phyloP scores from a whole-genome alignment of 1,139 yeast species.

The Cylindricascospora bacillispora region DNA sequence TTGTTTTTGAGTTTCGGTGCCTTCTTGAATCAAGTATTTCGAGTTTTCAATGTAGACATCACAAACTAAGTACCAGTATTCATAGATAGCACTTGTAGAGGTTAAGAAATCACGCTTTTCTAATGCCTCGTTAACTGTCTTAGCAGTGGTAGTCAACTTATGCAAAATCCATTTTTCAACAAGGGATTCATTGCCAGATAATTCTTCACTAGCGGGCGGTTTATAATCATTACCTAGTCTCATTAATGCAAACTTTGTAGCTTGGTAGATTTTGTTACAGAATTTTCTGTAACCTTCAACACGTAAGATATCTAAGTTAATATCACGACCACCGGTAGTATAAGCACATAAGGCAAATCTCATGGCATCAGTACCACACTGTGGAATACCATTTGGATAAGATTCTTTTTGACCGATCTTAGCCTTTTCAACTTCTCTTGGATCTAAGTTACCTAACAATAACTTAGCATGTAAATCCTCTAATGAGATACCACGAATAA shows the following conservation, averaged over 20 bases:
- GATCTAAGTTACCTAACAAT: conserved; percentile 72
- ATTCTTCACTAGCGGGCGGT: conserved; percentile 53
- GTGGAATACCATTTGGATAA: conserved; percentile 96
- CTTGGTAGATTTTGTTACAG: conserved; percentile 98
- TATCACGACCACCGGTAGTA: conserved; percentile 97
- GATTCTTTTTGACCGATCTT: conserved; percentile 77
- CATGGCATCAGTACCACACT: conserved; percentile 98
- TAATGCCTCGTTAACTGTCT: conserved; percentile 49
- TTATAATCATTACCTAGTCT: conserved; percentile 78
- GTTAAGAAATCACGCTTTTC: conserved; percentile 84
- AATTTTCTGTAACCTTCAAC: conserved; percentile 98
- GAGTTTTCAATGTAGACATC: conserved; percentile 98
- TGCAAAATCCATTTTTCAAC: conserved; percentile 97
- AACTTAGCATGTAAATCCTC: conserved; percentile 72
- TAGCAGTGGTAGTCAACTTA: conserved; percentile 61
- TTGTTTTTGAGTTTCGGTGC: conserved; percentile 67
- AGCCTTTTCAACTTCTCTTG: conserved; percentile 79
- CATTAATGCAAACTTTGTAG: conserved; percentile 92
- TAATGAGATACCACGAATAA: conserved; percentile 74
- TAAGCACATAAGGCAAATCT: conserved; percentile 97
- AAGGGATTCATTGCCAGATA: conserved; percentile 73
- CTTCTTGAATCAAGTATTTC: conserved; percentile 82
- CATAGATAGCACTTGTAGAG: conserved; percentile 76
- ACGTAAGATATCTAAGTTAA: conserved; percentile 88
- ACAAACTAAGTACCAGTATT: conserved; percentile 92